Conservation (phyloP, 2,329 filamentous ascomycete genomes). For the Aureobasidium vineae region DNA sequence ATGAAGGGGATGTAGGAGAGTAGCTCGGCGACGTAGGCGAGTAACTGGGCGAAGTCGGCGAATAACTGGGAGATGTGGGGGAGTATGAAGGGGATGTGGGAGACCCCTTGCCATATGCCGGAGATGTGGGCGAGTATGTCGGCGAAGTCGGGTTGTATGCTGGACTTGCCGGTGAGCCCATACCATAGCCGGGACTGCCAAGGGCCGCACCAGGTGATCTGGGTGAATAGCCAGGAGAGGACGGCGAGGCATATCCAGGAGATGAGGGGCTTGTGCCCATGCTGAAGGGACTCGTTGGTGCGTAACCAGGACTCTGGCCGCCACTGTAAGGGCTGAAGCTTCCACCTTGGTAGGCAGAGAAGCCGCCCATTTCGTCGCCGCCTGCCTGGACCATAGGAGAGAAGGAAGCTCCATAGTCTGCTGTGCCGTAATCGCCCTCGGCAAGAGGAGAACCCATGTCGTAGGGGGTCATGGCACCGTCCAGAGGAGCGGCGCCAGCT, state of each 20-base stretch:
- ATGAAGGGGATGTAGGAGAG: constrained; percentile 46
- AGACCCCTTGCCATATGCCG: constrained; percentile 35
- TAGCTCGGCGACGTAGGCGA: constrained; percentile 60
- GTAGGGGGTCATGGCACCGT: constrained; percentile 89
- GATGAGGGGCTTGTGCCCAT: constrained; percentile 57
- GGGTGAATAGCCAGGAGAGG: constrained; percentile 38
- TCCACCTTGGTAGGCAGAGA: constrained; percentile 64
- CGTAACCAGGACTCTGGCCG: constrained; percentile 63
- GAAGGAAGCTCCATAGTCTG: constrained; percentile 61
- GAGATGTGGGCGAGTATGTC: constrained; percentile 40
- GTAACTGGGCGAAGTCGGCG: constrained; percentile 63
- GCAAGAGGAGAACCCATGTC: constrained; percentile 67
- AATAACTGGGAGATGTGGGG: constrained; percentile 69
- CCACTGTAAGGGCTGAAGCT: constrained; percentile 66
- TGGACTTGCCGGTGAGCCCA: constrained; percentile 54
- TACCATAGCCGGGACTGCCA: constrained; percentile 56
- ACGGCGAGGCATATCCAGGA: constrained; percentile 48
- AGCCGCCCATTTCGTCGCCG: constrained; percentile 55
- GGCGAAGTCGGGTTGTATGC: constrained; percentile 46
- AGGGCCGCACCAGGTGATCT: constrained; percentile 52
- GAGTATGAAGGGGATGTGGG: constrained; percentile 66
- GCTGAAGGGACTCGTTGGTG: constrained; percentile 74
- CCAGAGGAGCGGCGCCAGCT: constrained; percentile 66
- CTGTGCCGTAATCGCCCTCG: constrained; percentile 62
- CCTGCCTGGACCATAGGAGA: constrained; percentile 75